A percentile compares a stretch with the other conserved stretches of the same genome.
phyloP scores from a whole-genome alignment of 2,329 filamentous ascomycete genomes.

The Aspergillus nomiae region DNA sequence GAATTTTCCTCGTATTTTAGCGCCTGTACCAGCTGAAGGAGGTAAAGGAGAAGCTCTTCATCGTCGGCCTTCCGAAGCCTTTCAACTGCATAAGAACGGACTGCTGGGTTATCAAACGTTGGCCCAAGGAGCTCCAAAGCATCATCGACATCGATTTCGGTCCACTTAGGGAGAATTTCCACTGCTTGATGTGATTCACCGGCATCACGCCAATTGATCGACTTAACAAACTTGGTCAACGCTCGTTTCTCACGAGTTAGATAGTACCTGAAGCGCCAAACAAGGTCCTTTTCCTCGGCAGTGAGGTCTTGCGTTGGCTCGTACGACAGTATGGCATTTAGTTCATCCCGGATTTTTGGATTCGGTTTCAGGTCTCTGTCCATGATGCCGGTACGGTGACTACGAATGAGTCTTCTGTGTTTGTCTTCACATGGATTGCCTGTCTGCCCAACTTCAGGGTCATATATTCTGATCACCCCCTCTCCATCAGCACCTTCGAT shows the following conservation, averaged over 20 bases:
- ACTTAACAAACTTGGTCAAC: slow-evolving; percentile 96
- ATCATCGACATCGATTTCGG: slow-evolving; percentile 94
- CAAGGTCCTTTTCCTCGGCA: slow-evolving; percentile 88
- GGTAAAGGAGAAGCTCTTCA: slow-evolving; percentile 84
- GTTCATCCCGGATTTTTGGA: slow-evolving; percentile 88
- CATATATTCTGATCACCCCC: slow-evolving; percentile 78
- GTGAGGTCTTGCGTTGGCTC: slow-evolving; percentile 87
- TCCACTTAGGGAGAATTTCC: slow-evolving; percentile 89
- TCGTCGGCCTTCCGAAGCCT: slow-evolving; percentile 90
- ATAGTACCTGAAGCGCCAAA: slow-evolving; percentile 98
- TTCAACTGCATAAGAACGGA: slow-evolving; percentile 91
- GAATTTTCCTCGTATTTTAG: slow-evolving; percentile 87
- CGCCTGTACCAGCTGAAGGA: slow-evolving; percentile 92
- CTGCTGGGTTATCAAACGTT: slow-evolving; percentile 82
- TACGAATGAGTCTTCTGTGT: slow-evolving; percentile 86
- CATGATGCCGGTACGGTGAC: slow-evolving; percentile 87
- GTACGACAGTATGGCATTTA: slow-evolving; percentile 88
- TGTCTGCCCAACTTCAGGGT: slow-evolving; percentile 83
- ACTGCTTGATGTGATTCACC: slow-evolving; percentile 86
- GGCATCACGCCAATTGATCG: slow-evolving; percentile 87
- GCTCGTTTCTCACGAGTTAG: slow-evolving; percentile 88
- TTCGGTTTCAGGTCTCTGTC: slow-evolving; percentile 97
- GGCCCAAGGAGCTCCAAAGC: slow-evolving; percentile 91
- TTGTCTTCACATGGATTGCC: slow-evolving; percentile 97
- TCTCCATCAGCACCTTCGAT: slow-evolving; percentile 69